Conservation (phyloP, 2,329 filamentous ascomycete genomes). For the Cryphonectria naterciae region DNA sequence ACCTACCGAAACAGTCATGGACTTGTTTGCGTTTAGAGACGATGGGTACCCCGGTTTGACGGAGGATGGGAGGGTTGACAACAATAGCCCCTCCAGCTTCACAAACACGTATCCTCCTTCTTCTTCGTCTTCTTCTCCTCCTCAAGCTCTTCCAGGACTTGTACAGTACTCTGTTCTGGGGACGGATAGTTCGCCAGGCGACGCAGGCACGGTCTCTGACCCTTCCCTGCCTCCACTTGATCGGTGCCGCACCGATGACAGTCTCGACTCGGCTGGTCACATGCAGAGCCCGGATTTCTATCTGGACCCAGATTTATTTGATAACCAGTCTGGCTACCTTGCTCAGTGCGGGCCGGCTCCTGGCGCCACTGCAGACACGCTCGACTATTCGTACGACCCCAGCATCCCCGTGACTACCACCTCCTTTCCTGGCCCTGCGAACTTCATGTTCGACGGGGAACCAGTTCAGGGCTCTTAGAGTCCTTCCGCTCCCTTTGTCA, state of each 20-base stretch:
- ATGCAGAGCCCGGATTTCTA: not conserved
- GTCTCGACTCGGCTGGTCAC: not conserved
- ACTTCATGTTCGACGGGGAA: conserved; percentile 11
- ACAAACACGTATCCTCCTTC: not conserved
- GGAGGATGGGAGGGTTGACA: not conserved
- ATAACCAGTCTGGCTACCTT: not conserved
- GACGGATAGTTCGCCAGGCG: not conserved
- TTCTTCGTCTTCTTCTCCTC: not conserved
- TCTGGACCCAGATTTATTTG: not conserved
- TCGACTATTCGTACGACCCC: not conserved
- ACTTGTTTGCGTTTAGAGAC: not conserved
- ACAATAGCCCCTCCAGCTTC: not conserved
- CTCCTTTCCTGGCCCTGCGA: conserved; percentile 15
- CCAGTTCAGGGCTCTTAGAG: conserved; percentile 21
- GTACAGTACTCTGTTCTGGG: not conserved
- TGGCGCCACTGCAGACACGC: not conserved
- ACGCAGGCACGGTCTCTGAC: not conserved
- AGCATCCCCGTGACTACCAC: conserved; percentile 8
- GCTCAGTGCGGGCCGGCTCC: not conserved
- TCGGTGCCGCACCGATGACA: not conserved
- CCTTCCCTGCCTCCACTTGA: not conserved
- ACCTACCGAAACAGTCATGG: not conserved
- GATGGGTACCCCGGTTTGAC: not conserved
- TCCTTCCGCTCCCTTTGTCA: conserved; percentile 14
- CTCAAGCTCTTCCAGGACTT: not conserved